Evolutionary conservation across 352 stramenopile genomes (phyloP), one percentile per base, ranked within the genome.

Genomic region (Phytophthora agathidicida): DNA sequence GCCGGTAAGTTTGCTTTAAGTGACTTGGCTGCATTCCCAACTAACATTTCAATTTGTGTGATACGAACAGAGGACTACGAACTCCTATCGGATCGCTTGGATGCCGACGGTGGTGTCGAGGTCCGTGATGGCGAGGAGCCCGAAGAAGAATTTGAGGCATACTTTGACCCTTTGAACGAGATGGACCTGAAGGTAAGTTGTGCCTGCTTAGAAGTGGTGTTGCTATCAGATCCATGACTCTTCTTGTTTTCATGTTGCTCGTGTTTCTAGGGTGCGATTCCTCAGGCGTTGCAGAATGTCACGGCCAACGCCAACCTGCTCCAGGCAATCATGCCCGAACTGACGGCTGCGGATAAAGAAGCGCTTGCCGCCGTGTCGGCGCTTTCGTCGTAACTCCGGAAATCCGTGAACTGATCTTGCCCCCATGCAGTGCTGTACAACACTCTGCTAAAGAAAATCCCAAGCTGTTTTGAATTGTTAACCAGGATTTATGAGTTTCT

Each of bases 101-200:
- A 88, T 45, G 67, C 22, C 2, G 61, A 50, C 5, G 66, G 54
- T n/a, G 62, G 17, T 31, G 68, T 65, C 5, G 72, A 77, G 10
- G 51, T 68, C 23, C 68, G 73, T 30, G 70, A 77, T 38, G 73
- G 64, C 26, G 80, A 83, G 43, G 77, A 87, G 23, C 62, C 76
- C 1, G 81, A 93, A 38, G 79, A 93, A 55, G 83, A 89, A 39
- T 88, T 93, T 51, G 84, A 93, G 46, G 81, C 84, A 0, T 80
- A 90, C 36, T 91, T 93, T 47, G 84, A 93, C 42, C 80, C 84
- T 14, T 61, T 93, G 17, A 91, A 89, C 47, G 84, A 93, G 3
- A 60, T 93, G 11, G 80, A 91, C 23, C 64, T 93, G 16, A 93
- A 91, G 78, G 81, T 93, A 65, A 22, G 22, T 10, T n/a, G 8